These are phyloP conservation scores for Wickerhamomyces sp. DNA, from an alignment of 1,139 yeast species.

Conservation along the genomic window DNA sequence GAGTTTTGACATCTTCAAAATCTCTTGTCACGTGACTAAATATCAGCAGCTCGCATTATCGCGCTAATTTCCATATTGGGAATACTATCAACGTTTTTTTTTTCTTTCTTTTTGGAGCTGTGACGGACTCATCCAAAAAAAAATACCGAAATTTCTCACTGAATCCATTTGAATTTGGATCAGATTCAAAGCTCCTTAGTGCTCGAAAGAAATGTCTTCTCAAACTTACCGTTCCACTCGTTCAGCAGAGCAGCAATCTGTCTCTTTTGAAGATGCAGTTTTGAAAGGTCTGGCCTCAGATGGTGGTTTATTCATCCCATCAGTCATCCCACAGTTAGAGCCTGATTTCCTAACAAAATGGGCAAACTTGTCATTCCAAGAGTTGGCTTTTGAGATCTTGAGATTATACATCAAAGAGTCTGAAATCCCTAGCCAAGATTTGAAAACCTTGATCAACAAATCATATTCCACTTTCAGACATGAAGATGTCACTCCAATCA, in stretches of 20 bases:
- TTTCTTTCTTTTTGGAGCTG: not conserved
- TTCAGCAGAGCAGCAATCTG: conserved; percentile 47
- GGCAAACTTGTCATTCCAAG: conserved; percentile 73
- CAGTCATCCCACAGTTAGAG: conserved; percentile 68
- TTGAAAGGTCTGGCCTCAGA: conserved; percentile 93
- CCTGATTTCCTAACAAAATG: conserved; percentile 57
- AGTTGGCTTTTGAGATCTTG: conserved; percentile 82
- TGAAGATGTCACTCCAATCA: conserved; percentile 81
- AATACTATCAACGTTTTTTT: not conserved
- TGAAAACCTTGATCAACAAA: conserved; percentile 52
- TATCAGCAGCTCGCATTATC: not conserved
- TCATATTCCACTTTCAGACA: conserved; percentile 90
- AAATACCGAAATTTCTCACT: no score
- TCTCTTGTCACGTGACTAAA: not conserved
- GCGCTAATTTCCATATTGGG: not conserved
- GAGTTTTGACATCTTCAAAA: not conserved
- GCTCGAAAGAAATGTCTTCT: conserved; percentile 27
- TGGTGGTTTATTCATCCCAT: conserved; percentile 92
- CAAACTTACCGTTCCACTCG: conserved; percentile 86
- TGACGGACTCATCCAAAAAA: not conserved
- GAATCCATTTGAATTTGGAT: not conserved
- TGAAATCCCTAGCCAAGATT: conserved; percentile 72
- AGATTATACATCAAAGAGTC: conserved; percentile 62
- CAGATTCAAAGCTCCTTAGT: not conserved
- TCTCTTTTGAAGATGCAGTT: conserved; percentile 86